Percentiles rank a stretch among this genome's conserved stretches.
Evolutionary conservation across 2,329 filamentous ascomycete species (phyloP).

Genomic region (Blastomyces gilchristii): DNA sequence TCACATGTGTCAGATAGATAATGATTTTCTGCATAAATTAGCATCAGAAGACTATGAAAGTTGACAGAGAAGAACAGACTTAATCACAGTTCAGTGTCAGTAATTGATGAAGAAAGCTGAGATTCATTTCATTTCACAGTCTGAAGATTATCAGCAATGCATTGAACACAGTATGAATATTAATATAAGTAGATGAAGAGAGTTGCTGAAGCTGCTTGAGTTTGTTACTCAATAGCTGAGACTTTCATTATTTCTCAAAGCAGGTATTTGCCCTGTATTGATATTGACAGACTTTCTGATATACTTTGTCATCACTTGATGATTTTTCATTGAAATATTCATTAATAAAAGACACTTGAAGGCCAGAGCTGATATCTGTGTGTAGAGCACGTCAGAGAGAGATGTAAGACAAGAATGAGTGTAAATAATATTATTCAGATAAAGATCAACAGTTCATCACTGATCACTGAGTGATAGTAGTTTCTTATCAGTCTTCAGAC

Average conservation of each 20-base stretch:
- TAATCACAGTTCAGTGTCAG: slow-evolving; percentile 25
- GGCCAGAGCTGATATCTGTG: slow-evolving; percentile 20
- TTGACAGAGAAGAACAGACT: slow-evolving; percentile 19
- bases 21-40: slow-evolving; percentile 23
- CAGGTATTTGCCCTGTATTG: slow-evolving; percentile 13
- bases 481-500: slow-evolving; percentile 6
- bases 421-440: slow-evolving; percentile 9
- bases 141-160: slow-evolving; percentile 23
- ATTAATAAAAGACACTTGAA: slow-evolving; percentile 20
- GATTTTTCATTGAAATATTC: slow-evolving; percentile 24
- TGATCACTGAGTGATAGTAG: slow-evolving; percentile 2
- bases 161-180: slow-evolving; percentile 23
- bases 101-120: slow-evolving; percentile 22
- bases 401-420: background rate
- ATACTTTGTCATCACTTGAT: slow-evolving; percentile 22
- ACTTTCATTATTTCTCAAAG: slow-evolving; percentile 14
- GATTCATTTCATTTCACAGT: slow-evolving; percentile 24
- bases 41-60: slow-evolving; percentile 3
- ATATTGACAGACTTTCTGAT: slow-evolving; percentile 24
- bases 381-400: background rate
- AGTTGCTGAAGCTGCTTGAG: slow-evolving; percentile 3
- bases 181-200: slow-evolving; percentile 12
- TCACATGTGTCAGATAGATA: slow-evolving; percentile 25
- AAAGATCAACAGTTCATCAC: slow-evolving; percentile 11
- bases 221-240: slow-evolving; percentile 14